Percentiles rank a stretch among this genome's conserved stretches.
Evolutionary conservation across 2,329 filamentous ascomycete species (phyloP).

Genomic region (Thermothelomyces thermophilus): DNA sequence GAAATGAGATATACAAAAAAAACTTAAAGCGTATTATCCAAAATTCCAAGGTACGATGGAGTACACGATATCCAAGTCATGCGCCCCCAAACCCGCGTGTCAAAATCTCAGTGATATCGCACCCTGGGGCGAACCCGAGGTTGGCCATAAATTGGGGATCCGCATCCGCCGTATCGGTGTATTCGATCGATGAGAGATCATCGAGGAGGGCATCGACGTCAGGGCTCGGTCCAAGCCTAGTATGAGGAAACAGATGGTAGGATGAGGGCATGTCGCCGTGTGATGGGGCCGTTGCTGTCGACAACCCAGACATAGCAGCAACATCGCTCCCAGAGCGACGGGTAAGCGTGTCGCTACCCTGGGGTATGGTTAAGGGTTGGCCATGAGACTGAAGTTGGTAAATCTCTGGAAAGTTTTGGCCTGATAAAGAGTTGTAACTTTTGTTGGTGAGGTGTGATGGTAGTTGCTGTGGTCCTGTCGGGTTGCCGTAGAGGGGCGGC

Average conservation of each 20-base stretch:
- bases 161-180: constrained; percentile 42
- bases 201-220: constrained; percentile 49
- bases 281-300: neutral
- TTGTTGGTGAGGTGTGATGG: neutral
- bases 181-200: constrained; percentile 46
- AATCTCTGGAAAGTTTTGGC: neutral
- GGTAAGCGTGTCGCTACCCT: neutral
- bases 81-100: constrained; percentile 33
- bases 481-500: neutral
- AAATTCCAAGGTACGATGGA: neutral
- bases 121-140: constrained; percentile 57
- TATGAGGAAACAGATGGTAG: neutral
- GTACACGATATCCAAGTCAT: constrained; percentile 10
- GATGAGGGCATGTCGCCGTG: constrained; percentile 1
- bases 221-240: constrained; percentile 24
- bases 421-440: constrained; percentile 1
- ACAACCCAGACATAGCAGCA: neutral
- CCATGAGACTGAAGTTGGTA: constrained; percentile 1
- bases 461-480: neutral
- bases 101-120: constrained; percentile 42
- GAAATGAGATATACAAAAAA: no score
- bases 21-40: neutral
- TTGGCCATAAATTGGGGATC: constrained; percentile 62
- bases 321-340: neutral
- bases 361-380: neutral